These are phyloP conservation scores for Trichosporon ovoides DNA, from an alignment of 1,284 basidiomycete genomes.

Conservation along the genomic window DNA sequence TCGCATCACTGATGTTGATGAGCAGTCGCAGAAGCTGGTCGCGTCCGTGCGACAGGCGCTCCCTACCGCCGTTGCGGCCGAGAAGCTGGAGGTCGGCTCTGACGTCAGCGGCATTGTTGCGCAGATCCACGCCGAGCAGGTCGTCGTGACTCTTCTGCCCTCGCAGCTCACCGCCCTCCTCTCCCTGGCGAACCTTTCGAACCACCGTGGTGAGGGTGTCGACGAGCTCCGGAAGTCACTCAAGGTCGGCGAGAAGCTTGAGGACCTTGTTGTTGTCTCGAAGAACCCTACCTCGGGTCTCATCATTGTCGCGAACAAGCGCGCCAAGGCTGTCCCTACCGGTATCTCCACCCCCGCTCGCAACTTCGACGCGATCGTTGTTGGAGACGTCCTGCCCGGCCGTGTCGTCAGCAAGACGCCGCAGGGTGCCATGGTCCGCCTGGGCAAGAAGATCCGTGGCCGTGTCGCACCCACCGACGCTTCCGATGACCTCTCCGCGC, in stretches of 20 bases:
- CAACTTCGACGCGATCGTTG: slow-evolving; percentile 60
- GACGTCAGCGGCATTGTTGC: slow-evolving; percentile 64
- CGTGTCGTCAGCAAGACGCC: slow-evolving; percentile 64
- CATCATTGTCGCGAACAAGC: slow-evolving; percentile 70
- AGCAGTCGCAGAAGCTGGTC: slow-evolving; percentile 61
- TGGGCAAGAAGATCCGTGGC: slow-evolving; percentile 65
- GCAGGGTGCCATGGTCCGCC: slow-evolving; percentile 68
- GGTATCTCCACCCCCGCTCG: slow-evolving; percentile 53
- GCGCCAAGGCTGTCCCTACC: slow-evolving; percentile 40
- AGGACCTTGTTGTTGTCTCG: slow-evolving; percentile 80
- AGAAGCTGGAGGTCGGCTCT: slow-evolving; percentile 68
- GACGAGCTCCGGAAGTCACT: slow-evolving; percentile 66
- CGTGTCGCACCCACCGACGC: slow-evolving; percentile 73
- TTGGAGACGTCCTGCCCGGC: slow-evolving; percentile 70
- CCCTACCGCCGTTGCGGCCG: slow-evolving; percentile 58
- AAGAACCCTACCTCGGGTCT: slow-evolving; percentile 81
- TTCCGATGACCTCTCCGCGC: slow-evolving; percentile 63
- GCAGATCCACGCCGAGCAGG: slow-evolving; percentile 80
- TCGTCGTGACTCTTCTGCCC: slow-evolving; percentile 66
- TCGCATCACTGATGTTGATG: slow-evolving; percentile 68
- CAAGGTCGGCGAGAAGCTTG: slow-evolving; percentile 66
- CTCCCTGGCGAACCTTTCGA: slow-evolving; percentile 82
- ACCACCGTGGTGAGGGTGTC: slow-evolving; percentile 62
- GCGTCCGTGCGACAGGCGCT: slow-evolving; percentile 84
- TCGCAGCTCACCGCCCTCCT: slow-evolving; percentile 72